These are phyloP conservation scores for Pyrenochaeta sp. DNA, from an alignment of 2,329 filamentous ascomycete species.

Conservation along the genomic window DNA sequence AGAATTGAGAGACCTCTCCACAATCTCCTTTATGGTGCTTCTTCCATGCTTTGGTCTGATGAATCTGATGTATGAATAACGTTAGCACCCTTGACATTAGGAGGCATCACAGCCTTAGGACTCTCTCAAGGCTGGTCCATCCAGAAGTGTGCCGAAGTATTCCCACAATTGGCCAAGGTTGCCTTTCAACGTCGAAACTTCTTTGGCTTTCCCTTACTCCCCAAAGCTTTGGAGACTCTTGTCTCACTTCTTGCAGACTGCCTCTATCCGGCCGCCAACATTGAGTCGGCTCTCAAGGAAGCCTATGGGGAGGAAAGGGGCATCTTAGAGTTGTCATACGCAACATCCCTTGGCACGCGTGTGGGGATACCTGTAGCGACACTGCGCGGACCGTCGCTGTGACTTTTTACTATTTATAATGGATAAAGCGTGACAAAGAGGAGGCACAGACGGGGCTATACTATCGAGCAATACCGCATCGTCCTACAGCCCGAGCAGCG, in stretches of 20 bases:
- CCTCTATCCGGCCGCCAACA: constrained; percentile 15
- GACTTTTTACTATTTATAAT: constrained; percentile 26
- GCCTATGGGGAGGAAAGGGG: constrained; percentile 8
- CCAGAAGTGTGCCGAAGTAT: constrained; percentile 9
- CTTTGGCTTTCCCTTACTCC: constrained; percentile 12
- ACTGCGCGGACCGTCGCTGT: constrained; percentile 12
- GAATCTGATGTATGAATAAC: too few relatives aligned
- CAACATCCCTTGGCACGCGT: constrained; percentile 15
- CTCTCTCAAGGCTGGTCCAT: constrained; percentile 3
- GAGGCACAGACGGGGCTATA: too few relatives aligned
- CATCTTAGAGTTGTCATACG: constrained; percentile 17
- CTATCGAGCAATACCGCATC: too few relatives aligned
- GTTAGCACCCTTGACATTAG: constrained; percentile 2
- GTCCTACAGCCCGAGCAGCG: too few relatives aligned
- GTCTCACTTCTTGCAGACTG: constrained; percentile 18
- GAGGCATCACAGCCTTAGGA: constrained; percentile 1
- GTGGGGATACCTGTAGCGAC: constrained; percentile 18
- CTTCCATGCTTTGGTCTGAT: too few relatives aligned
- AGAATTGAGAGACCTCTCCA: too few relatives aligned
- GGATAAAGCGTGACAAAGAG: too few relatives aligned
- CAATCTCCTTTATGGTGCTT: too few relatives aligned
- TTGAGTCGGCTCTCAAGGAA: constrained; percentile 19
- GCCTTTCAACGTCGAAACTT: constrained; percentile 15
- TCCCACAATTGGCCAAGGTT: constrained; percentile 7
- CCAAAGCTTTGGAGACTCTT: constrained; percentile 7